phyloP scores from a whole-genome alignment of 2,329 filamentous ascomycete species.

The Tolypocladium inflatum region DNA sequence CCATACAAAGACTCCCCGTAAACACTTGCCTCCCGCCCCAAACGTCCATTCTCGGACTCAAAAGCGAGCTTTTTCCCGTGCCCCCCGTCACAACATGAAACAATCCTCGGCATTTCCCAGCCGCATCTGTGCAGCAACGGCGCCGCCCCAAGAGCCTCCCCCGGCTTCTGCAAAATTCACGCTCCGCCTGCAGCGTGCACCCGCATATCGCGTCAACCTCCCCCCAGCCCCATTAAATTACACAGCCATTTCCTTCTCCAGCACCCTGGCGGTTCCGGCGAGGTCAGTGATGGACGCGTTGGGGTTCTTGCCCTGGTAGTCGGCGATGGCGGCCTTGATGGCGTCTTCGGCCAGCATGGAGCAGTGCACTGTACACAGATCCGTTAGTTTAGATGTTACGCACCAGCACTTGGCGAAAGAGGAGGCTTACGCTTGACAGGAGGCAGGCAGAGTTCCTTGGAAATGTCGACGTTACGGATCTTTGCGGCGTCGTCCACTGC shows the following conservation, averaged over 20 bases:
- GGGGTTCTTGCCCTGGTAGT: conserved; percentile 74
- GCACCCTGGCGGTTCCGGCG: conserved; percentile 52
- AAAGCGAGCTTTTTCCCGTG: not conserved
- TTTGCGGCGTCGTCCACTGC: conserved; percentile 75
- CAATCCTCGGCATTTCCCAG: not conserved
- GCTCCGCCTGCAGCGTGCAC: not conserved
- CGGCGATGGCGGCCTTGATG: conserved; percentile 82
- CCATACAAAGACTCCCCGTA: not conserved
- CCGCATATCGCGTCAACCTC: not conserved
- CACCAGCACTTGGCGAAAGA: not conserved
- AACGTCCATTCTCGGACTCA: not conserved
- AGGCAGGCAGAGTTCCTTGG: conserved; percentile 84
- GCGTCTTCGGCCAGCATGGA: conserved; percentile 88
- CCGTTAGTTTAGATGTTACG: not conserved
- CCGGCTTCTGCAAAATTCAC: not conserved
- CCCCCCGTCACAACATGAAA: not conserved
- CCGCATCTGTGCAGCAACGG: not conserved
- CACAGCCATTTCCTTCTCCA: conserved; percentile 8
- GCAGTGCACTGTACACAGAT: conserved; percentile 60
- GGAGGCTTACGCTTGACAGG: conserved; percentile 69
- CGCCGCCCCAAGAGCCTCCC: not conserved
- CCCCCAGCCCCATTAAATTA: not conserved
- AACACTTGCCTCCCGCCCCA: not conserved
- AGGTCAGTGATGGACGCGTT: conserved; percentile 57
- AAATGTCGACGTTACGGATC: conserved; percentile 96